Conservation (phyloP, 139 green algal species). For the Yamagishiella unicocca region DNA sequence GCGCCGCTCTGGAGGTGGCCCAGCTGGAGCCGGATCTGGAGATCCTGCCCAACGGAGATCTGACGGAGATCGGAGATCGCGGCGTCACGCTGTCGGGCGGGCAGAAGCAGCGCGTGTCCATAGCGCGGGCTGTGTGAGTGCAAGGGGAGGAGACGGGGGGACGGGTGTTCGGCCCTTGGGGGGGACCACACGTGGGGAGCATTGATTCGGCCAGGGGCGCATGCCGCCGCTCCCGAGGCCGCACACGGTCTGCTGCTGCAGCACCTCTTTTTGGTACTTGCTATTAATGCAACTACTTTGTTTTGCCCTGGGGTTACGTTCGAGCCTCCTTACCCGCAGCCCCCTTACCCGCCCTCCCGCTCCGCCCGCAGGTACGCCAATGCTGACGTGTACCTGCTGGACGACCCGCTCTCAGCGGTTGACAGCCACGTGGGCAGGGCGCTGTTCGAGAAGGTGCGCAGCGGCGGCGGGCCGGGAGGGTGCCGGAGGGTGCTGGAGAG, state of each 20-base stretch:
- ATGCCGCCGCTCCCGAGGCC: too few species aligned
- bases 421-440: conserved; percentile 91
- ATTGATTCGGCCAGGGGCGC: too few species aligned
- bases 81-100: conserved; percentile 93
- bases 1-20: conserved; percentile 50
- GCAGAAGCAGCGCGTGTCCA: conserved; percentile 89
- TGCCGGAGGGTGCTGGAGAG: neutral
- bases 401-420: conserved; percentile 95
- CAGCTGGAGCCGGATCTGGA: conserved; percentile 80
- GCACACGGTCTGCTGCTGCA: too few species aligned
- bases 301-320: neutral
- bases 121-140: conserved; percentile 90
- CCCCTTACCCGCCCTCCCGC: neutral
- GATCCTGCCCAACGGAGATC: conserved; percentile 81
- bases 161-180: too few species aligned
- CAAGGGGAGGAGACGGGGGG: too few species aligned
- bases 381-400: conserved; percentile 92
- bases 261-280: too few species aligned
- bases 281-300: too few species aligned
- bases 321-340: neutral
- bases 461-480: neutral
- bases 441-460: conserved; percentile 80
- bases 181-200: too few species aligned
- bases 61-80: conserved; percentile 96
- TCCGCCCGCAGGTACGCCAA: conserved; percentile 55